Base-by-base conservation (phyloP, 106 monocot genomes). In the Dendrobium huoshanense region DNA sequence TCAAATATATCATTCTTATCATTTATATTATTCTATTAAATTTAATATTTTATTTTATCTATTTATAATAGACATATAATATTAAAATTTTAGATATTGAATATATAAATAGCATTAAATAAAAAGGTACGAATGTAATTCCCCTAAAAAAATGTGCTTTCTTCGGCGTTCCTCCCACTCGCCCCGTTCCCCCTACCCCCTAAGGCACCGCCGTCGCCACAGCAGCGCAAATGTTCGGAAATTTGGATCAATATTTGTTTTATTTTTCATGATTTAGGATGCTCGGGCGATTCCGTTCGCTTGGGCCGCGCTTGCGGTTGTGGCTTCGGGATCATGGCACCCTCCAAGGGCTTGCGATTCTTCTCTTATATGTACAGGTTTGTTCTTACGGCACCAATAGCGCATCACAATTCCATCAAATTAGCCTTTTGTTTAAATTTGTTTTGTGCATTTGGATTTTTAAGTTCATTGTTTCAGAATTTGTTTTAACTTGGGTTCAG, bases 291-390 rank as follows among this genome's bases (percentile, higher is more conserved):
- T 55, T 22, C 0, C 81, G 47, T 73, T 85, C 84, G 72, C 49
- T 85, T 5, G 88, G 85, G 78, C 75, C 85, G 79, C 88, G 89
- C 81, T 78, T 93, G 83, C 89, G 83, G 51, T 90, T 88, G 65
- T 95, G 90, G 85, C 82, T 96, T 68, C 85, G 85, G 22, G 93
- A 96, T 67, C 91, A 91, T 88, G 91, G 91, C 55, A 79, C 88
- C 41, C 83, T 96, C 49, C 96, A 96, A 70, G 41, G 72, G 41
- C 42, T 84, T 73, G 96, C 96, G 4, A 82, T 96, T 80, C 7
- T 88, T 77, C 93, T 96, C 73, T 81, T 95, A 81, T 95, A 95
- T 89, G 75, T 92, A 82, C 95, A 95, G 77, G 95, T 92, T 54
- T 7, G 61, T 7, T 51, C 51, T 1, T 13, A 51, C 51, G 3